Percentiles rank a stretch among this genome's conserved stretches.
Conservation (phyloP, 805 yeast genomes). For the Millerozyma miso region DNA sequence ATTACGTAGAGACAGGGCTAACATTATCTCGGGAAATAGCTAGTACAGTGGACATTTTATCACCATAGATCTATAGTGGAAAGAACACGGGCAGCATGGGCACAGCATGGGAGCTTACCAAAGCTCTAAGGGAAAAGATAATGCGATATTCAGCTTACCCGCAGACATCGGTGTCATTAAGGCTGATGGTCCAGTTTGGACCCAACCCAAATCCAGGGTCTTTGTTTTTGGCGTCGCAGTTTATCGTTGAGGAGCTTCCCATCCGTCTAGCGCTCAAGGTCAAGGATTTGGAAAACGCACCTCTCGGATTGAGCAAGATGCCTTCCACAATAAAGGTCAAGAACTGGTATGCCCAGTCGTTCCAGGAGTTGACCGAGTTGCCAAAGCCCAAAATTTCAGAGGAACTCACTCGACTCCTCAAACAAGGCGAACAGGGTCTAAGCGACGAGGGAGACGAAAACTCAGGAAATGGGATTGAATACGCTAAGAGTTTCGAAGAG, state of each 20-base stretch:
- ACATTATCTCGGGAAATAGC: too few species aligned
- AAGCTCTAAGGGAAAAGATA: constrained; percentile 49
- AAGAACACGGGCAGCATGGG: constrained; percentile 31
- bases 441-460: neutral
- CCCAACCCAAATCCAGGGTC: constrained; percentile 74
- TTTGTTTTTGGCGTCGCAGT: constrained; percentile 76
- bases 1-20: too few species aligned
- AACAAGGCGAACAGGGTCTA: neutral
- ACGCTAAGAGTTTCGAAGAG: constrained; percentile 6
- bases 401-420: constrained; percentile 35
- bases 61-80: too few species aligned
- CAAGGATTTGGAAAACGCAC: constrained; percentile 76
- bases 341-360: constrained; percentile 89
- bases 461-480: constrained; percentile 1
- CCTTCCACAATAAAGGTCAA: constrained; percentile 73
- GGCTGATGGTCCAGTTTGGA: constrained; percentile 92
- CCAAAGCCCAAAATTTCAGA: constrained; percentile 52
- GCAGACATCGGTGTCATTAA: constrained; percentile 77
- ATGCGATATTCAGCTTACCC: constrained; percentile 65
- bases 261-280: constrained; percentile 83
- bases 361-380: constrained; percentile 71
- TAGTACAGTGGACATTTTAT: too few species aligned
- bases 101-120: constrained; percentile 48
- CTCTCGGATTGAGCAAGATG: constrained; percentile 67
- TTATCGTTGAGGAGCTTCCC: constrained; percentile 82